These are phyloP conservation scores for Taphrina deformans DNA, from an alignment of 1,139 yeast species.

Conservation along the genomic window DNA sequence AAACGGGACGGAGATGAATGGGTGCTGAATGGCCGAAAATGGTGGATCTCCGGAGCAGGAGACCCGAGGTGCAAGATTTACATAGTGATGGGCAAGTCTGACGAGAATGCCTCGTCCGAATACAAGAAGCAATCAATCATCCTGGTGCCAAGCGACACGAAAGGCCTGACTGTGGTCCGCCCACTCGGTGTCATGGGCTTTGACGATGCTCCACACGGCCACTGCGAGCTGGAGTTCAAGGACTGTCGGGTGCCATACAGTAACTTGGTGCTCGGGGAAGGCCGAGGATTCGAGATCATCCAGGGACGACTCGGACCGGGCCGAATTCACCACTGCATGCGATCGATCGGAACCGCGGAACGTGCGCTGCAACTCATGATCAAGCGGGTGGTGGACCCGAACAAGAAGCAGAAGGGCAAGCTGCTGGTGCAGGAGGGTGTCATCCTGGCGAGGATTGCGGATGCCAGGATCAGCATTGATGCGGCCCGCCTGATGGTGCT, in stretches of 20 bases:
- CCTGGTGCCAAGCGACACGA: conserved; percentile 57
- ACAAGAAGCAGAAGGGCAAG: conserved; percentile 59
- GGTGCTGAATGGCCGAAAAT: conserved; percentile 64
- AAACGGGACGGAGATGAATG: conserved; percentile 53
- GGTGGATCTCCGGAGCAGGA: conserved; percentile 79
- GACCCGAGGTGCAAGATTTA: conserved; percentile 62
- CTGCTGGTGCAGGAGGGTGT: conserved; percentile 58
- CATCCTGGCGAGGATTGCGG: conserved; percentile 57
- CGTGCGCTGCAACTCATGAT: conserved; percentile 57
- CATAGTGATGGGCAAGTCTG: conserved; percentile 68
- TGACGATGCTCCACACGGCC: conserved; percentile 77
- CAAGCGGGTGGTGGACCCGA: conserved; percentile 54
- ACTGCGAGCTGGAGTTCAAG: conserved; percentile 60
- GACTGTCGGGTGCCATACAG: conserved; percentile 56
- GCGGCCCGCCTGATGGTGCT: conserved; percentile 60
- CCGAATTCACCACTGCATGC: conserved; percentile 73
- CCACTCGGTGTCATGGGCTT: conserved; percentile 63
- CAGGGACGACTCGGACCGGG: conserved; percentile 75
- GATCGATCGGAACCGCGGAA: conserved; percentile 66
- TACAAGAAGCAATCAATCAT: conserved; percentile 64
- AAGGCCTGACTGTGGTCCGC: conserved; percentile 58
- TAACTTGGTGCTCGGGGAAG: conserved; percentile 50
- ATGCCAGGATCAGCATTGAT: conserved; percentile 59
- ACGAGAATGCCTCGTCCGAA: conserved; percentile 46
- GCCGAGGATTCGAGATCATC: conserved; percentile 66